Conservation (phyloP, 2,329 filamentous ascomycete species). For the Aureobasidium sp. region DNA sequence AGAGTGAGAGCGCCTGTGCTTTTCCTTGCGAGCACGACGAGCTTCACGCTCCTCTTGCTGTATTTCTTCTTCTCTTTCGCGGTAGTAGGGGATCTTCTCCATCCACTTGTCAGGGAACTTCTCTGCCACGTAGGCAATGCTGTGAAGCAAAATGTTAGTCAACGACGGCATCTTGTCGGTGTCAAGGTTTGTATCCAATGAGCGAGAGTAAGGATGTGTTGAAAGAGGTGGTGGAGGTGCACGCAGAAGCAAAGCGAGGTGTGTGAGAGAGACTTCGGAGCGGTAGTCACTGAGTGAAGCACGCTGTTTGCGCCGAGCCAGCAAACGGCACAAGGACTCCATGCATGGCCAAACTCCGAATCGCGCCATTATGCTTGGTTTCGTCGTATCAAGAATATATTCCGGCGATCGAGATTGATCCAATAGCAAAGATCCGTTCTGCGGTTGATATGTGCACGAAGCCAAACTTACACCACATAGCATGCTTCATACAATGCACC, state of each 20-base stretch:
- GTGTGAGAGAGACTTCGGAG: neutral
- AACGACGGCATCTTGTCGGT: neutral
- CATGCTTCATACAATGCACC: neutral
- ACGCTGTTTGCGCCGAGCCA: slow-evolving; percentile 4
- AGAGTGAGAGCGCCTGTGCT: slow-evolving; percentile 14
- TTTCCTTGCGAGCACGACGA: slow-evolving; percentile 9
- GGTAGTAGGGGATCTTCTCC: slow-evolving; percentile 30
- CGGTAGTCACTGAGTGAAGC: neutral
- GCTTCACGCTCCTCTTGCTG: slow-evolving; percentile 14
- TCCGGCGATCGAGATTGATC: neutral
- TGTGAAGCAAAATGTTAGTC: slow-evolving; percentile 14
- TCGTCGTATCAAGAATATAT: neutral
- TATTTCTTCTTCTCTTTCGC: slow-evolving; percentile 20
- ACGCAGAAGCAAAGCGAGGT: neutral
- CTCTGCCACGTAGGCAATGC: slow-evolving; percentile 19
- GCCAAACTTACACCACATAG: slow-evolving; percentile 8
- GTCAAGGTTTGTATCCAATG: neutral
- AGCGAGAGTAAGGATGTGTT: neutral
- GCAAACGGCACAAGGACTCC: neutral
- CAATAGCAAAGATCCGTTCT: neutral
- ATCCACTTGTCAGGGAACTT: slow-evolving; percentile 32
- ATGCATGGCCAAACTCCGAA: neutral
- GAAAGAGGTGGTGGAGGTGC: neutral
- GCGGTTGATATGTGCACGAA: neutral
- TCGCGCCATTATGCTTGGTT: neutral